A percentile compares a stretch with the other conserved stretches of the same genome.
These are phyloP conservation scores for Areca catechu DNA, from an alignment of 176 grass and related monocot species.

Conservation along the genomic window DNA sequence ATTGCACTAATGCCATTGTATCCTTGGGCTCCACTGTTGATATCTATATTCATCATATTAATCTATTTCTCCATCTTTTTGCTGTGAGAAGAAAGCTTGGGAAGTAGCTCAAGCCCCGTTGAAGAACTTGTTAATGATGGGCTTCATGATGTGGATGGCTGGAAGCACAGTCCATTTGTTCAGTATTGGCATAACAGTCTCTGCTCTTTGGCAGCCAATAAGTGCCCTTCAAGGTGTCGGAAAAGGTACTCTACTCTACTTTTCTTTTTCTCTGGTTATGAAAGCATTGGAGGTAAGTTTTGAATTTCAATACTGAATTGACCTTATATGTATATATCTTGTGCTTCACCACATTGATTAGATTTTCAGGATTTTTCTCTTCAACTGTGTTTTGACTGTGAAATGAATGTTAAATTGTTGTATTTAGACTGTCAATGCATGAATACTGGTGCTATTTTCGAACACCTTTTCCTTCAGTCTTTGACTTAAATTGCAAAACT, in stretches of 20 bases:
- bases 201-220: slow-evolving; percentile 80
- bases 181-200: slow-evolving; percentile 99
- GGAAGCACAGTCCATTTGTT: slow-evolving; percentile 92
- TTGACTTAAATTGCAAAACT: too few species aligned
- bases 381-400: too few species aligned
- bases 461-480: too few species aligned
- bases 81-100: slow-evolving; percentile 77
- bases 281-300: background rate
- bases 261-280: background rate
- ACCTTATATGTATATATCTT: too few species aligned
- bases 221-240: slow-evolving; percentile 65
- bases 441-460: too few species aligned
- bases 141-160: slow-evolving; percentile 99
- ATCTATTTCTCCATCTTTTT: slow-evolving; percentile 6
- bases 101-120: slow-evolving; percentile 91
- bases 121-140: slow-evolving; percentile 99
- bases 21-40: background rate
- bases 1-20: background rate
- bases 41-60: background rate
- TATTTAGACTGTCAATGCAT: too few species aligned
- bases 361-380: too few species aligned
- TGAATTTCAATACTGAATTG: too few species aligned
- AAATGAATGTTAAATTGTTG: too few species aligned
- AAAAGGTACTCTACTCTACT: slow-evolving; percentile 43
- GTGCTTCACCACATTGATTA: too few species aligned